Percentiles rank a stretch among this genome's conserved stretches.
These are phyloP conservation scores for Oryza nivara DNA, from an alignment of 176 grass and related monocot genomes.

Conservation along the genomic window DNA sequence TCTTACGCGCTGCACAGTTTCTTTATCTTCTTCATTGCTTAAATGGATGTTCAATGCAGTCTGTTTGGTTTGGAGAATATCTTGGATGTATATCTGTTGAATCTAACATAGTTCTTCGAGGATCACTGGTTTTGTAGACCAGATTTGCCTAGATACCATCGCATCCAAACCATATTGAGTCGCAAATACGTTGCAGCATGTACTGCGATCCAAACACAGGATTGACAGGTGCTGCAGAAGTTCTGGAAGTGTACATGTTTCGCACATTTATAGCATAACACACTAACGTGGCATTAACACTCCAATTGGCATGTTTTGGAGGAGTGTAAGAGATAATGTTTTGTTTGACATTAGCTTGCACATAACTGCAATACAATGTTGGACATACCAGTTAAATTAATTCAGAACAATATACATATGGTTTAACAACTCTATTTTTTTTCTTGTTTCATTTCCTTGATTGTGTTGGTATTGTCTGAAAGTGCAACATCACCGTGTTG, in stretches of 20 bases:
- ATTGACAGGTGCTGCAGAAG: background rate
- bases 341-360: background rate
- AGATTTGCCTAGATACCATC: background rate
- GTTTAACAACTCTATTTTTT: background rate
- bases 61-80: no score
- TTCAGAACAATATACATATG: background rate
- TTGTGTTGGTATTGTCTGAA: background rate
- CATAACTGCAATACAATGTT: background rate
- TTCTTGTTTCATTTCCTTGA: background rate
- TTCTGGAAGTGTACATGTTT: constrained; percentile 16
- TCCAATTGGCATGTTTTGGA: no score
- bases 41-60: no score
- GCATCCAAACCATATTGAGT: background rate
- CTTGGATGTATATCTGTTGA: no score
- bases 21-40: no score
- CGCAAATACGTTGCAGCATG: background rate
- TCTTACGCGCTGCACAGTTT: no score
- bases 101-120: no score
- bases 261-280: background rate
- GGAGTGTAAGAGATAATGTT: no score
- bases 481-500: background rate
- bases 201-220: constrained; percentile 20
- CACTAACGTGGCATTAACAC: no score
- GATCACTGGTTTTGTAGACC: no score
- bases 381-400: constrained; percentile 6